A percentile compares a stretch with the other conserved stretches of the same genome.
phyloP scores from a whole-genome alignment of 306 rosid species.

The Styphnolobium japonicum region DNA sequence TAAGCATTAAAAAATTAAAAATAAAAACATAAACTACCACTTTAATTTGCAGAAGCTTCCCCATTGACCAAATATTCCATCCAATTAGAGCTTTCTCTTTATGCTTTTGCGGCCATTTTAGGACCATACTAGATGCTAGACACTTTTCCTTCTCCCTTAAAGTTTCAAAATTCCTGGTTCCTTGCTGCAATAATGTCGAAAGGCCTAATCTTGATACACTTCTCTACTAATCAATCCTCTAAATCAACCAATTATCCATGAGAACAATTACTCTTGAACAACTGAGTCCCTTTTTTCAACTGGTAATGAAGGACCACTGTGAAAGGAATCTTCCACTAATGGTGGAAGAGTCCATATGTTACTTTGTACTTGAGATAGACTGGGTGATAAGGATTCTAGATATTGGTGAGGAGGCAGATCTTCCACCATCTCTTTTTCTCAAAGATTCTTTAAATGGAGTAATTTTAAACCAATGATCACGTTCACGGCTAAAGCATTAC shows the following conservation, averaged over 20 bases:
- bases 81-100: not conserved
- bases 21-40: not conserved
- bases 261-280: not conserved
- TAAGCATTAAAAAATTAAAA: not conserved
- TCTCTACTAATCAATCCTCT: not conserved
- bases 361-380: conserved; percentile 38
- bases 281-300: conserved; percentile 16
- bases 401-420: conserved; percentile 33
- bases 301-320: conserved; percentile 43
- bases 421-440: conserved; percentile 37
- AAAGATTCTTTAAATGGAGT: conserved; percentile 47
- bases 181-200: conserved; percentile 2
- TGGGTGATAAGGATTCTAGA: conserved; percentile 58
- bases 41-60: not conserved
- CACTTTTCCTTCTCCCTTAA: conserved; percentile 13
- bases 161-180: conserved; percentile 36
- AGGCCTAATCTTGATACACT: not conserved
- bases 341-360: conserved; percentile 39
- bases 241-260: not conserved
- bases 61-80: not conserved
- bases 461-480: conserved; percentile 59
- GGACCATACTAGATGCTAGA: conserved; percentile 35
- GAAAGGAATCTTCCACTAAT: conserved; percentile 26
- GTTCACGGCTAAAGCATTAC: conserved; percentile 37
- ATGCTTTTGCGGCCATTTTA: conserved; percentile 28